Base-by-base conservation (phyloP, 805 yeast species). In the Wickerhamomyces ciferrii region DNA sequence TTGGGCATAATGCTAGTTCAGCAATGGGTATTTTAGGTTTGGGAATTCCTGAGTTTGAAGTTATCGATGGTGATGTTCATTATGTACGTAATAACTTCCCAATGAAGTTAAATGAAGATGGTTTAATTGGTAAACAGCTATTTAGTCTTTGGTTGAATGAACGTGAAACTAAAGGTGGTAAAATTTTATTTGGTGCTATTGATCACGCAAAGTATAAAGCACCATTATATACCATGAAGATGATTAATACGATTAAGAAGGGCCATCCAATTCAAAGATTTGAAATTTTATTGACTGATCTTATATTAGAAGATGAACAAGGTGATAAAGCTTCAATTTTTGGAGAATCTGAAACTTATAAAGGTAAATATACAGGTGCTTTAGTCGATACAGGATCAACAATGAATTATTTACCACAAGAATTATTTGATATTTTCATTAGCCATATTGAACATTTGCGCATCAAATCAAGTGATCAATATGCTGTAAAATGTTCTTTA, bases 1-100 rank as follows among this genome's bases (percentile, higher is more conserved):
- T 64, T 15, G 70, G 66, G 9, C 53, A 53, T n/a, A 48, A 48
- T 15, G 56, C 70, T 1, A 65, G 67, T 39, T 60, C 65, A 0
- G 49, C 63, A 2, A 56, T 59, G 13, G 69, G 68, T 37, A 63
- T 85, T 47, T 75, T 79, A 35, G 78, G 78, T 48, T 62, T 73
- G 10, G 71, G 78, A 2, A 46, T 53, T 3, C 59, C 62, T 2
- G 36, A 45, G 4, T 48, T 45, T 24, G 36, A 42, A 0, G 38
- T 32, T 21, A 34, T 32, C 9, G 36, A 43, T 27, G 21, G 43
- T 15, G 47, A 47, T 0, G 15, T 34, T 19, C 7, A 32, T 4
- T 46, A 43, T 3, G 23, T 42, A 15, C 47, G 32, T 11, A 31
- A 49, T 19, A 49, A 49, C 37, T 21, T 54, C n/a, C 46, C 48